Evolutionary conservation across 768 basidiomycete species (phyloP).

Genomic region (Hygrocybe punicea): DNA sequence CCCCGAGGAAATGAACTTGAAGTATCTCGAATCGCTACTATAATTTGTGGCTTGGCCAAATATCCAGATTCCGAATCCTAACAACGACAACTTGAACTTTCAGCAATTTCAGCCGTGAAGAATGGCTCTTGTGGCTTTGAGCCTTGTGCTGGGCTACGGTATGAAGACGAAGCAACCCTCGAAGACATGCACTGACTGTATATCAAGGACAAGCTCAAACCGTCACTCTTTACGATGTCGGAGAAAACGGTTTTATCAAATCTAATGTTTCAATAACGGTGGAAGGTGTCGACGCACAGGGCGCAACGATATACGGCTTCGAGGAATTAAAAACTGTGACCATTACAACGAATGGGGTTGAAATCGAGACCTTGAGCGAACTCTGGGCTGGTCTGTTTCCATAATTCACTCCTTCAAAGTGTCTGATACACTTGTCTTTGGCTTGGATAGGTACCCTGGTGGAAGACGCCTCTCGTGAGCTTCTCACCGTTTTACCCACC

Average conservation of each 20-base stretch:
- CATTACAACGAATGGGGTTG: background rate
- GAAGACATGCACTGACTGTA: background rate
- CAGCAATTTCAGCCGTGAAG: too few relatives aligned
- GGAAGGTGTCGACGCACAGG: background rate
- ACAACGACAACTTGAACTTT: too few relatives aligned
- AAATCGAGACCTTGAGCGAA: background rate
- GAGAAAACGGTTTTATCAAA: background rate
- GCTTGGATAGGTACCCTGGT: background rate
- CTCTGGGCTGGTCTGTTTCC: background rate
- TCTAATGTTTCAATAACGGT: background rate
- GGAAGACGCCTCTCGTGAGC: background rate
- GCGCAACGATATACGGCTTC: background rate
- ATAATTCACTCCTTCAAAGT: background rate
- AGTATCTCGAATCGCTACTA: too few relatives aligned
- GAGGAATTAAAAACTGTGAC: background rate
- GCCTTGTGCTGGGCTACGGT: too few relatives aligned
- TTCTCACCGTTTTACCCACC: background rate
- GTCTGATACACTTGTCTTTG: background rate
- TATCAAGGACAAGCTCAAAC: background rate
- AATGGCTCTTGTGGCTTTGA: too few relatives aligned
- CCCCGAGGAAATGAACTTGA: too few relatives aligned
- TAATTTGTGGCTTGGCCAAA: too few relatives aligned
- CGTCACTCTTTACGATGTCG: background rate
- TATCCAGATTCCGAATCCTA: too few relatives aligned
- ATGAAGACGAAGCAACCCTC: background rate